Evolutionary conservation across 2,329 filamentous ascomycete species (phyloP).

Genomic region (Ascochyta koolunga): DNA sequence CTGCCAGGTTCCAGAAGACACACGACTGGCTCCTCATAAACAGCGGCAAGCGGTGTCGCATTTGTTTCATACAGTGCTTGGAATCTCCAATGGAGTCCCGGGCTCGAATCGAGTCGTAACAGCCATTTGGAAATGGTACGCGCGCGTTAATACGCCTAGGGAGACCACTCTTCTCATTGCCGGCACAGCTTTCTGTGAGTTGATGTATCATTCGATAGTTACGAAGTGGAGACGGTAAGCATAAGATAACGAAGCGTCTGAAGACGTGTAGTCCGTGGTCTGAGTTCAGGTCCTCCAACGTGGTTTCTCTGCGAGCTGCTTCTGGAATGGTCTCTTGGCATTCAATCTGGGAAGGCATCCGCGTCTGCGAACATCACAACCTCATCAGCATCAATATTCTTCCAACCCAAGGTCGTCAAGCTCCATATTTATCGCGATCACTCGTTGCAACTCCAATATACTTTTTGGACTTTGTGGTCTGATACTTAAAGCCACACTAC

Average conservation of each 20-base stretch:
- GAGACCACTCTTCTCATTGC: background rate
- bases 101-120: background rate
- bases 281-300: background rate
- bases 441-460: background rate
- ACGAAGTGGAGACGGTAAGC: background rate
- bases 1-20: background rate
- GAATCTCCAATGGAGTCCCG: background rate
- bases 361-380: too few relatives aligned
- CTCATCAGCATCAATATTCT: too few relatives aligned
- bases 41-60: background rate
- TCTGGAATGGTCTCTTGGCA: conserved; percentile 5
- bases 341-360: background rate
- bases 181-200: background rate
- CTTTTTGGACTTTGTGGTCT: background rate
- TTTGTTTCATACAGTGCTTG: background rate
- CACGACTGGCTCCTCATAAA: background rate
- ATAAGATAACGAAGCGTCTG: background rate
- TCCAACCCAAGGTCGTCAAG: background rate
- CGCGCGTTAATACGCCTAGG: conserved; percentile 1
- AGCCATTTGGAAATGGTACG: background rate
- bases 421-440: background rate
- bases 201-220: background rate
- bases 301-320: background rate
- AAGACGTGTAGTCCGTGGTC: background rate
- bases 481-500: background rate